These are phyloP conservation scores for Teratosphaeria nubilosa DNA, from an alignment of 2,329 filamentous ascomycete species.

Conservation along the genomic window DNA sequence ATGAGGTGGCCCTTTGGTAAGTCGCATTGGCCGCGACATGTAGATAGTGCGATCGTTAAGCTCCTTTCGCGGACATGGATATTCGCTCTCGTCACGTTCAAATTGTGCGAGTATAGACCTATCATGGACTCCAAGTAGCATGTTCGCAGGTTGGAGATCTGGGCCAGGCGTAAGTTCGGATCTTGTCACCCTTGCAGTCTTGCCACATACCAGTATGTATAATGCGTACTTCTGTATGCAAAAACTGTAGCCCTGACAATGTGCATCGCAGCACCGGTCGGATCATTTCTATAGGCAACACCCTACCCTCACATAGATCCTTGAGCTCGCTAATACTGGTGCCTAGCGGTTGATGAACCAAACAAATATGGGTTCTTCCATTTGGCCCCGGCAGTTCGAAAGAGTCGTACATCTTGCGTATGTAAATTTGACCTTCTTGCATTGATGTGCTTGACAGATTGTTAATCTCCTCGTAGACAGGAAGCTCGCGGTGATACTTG, in stretches of 20 bases:
- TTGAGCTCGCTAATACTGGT: conserved; percentile 30
- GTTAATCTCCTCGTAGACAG: not conserved
- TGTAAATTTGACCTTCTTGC: not conserved
- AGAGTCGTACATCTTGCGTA: conserved; percentile 16
- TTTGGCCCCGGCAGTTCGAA: conserved; percentile 25
- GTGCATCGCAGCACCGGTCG: conserved; percentile 16
- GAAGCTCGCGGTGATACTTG: not conserved
- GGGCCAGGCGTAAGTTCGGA: too few species aligned
- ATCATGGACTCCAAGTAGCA: conserved; percentile 27
- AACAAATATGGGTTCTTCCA: conserved; percentile 28
- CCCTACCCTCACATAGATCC: conserved; percentile 12
- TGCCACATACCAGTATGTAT: conserved; percentile 22
- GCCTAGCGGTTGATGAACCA: conserved; percentile 28
- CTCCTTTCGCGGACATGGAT: conserved; percentile 20
- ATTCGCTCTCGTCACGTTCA: not conserved
- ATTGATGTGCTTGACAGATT: not conserved
- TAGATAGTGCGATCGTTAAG: conserved; percentile 21
- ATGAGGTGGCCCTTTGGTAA: conserved; percentile 22
- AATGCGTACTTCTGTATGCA: conserved; percentile 17
- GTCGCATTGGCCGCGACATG: conserved; percentile 25
- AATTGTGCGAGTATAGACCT: conserved; percentile 23
- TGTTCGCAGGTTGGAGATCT: conserved; percentile 29
- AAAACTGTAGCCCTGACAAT: conserved; percentile 17
- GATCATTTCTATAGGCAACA: conserved; percentile 7
- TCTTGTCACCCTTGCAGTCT: too few species aligned